Evolutionary conservation across 208 protist species (phyloP), one percentile per base, ranked within the genome.

Genomic region (Eutreptiella sp.): DNA sequence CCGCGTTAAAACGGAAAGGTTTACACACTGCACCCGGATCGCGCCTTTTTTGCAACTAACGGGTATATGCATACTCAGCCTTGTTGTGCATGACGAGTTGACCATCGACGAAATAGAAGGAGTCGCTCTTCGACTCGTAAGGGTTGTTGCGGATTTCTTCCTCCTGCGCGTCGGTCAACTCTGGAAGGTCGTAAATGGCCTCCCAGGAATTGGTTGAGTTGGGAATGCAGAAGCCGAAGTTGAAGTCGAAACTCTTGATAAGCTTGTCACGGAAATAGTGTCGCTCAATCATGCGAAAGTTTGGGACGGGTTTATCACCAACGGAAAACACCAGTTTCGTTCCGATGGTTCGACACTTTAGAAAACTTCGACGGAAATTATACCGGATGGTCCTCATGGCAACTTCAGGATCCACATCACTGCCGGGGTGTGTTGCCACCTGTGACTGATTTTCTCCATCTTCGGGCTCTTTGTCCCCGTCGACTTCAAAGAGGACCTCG

Each of bases 211-310:
- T 97, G 11, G 79, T 88, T 23, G 85, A 92, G 70, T 92, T 88
- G 0, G 93, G 93, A 63, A 97, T 97, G 73, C 88, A 93, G 54
- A 97, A 97, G 29, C 87, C 87, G 67, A 97, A 96, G 38, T 70
- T 66, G 55, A 97, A 97, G 72, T 97, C 93, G 69, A 94, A 97
- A 9, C 68, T 79, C 67, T 95, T 94, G 48, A 97, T 73, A 3
- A 97, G 70, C 61, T 65, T 78, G 63, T 93, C 81, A 11, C 86
- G 75, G 69, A 96, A 96, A 73, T 96, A 96, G 72, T 95, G 89
- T 11, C 93, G 86, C 76, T 97, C 93, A 58, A 97, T 94, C 90
- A 97, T 96, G 58, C 91, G 80, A 61, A 97, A 94, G 63, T 79
- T 87, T 36, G 69, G 74, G 1, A 96, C 81, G 2, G 86, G 78